Evolutionary conservation across 1,284 basidiomycete species (phyloP), one percentile per base, ranked within the genome.

Genomic region (Rhodotorula sp.): DNA sequence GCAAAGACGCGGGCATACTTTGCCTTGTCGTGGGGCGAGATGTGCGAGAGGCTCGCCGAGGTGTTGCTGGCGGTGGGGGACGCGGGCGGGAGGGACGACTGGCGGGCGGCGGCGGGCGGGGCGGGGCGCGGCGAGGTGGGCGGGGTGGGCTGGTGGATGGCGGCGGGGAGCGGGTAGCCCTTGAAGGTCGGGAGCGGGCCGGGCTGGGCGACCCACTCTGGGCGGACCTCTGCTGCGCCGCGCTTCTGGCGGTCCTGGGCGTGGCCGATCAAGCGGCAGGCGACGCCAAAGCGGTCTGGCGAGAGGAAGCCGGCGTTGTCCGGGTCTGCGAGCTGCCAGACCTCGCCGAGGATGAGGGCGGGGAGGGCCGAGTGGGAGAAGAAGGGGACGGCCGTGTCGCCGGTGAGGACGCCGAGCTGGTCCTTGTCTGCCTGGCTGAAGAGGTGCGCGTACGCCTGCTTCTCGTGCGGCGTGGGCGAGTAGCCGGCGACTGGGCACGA

Each of bases 311-410:
- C 95, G 74, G 91, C 91, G 84, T 97, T 94, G 58, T 93, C 90
- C 63, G 90, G 89, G 84, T 99, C 97, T 54, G 94, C 90, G 71
- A 98, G 83, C 66, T 85, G 87, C 96, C 97, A 99, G 77, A 99
- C 90, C 84, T 97, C 91, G 55, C 94, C 93, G 70, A 99, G 88
- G 49, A 87, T 85, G n/a, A 86, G 83, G 13, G 91, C 88, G 45
- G 87, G 82, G 67, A 96, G 86, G 27, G 58, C 54, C 44, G 78
- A 76, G 68, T 73, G 70, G 27, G 70, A 69, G 69, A 80, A 79
- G 77, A 80, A 80, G 19, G 77, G 74, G 46, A 80, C 77, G 56
- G 79, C 79, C 66, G 73, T 73, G 67, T 80, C 79, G 23, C 79
- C 79, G 10, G 78, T 78, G 46, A 80, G 69, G 34, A 80, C 78